Percentiles rank a stretch among this genome's conserved stretches.
Conservation (phyloP, 352 stramenopile species). For the Globisporangium parvum region DNA sequence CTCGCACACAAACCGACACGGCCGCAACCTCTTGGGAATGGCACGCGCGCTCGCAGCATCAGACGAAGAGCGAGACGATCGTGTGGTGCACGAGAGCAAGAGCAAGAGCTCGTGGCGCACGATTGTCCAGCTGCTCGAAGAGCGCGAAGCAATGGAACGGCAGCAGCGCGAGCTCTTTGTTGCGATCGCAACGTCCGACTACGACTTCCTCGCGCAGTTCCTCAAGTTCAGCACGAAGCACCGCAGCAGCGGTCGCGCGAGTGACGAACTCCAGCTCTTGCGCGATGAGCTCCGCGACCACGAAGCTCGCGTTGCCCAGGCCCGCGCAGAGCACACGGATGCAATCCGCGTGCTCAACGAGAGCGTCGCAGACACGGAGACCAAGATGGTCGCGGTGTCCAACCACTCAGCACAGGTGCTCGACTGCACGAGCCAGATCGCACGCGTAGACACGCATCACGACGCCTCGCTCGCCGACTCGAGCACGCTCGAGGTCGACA, state of each 20-base stretch:
- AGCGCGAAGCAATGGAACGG: conserved; percentile 36
- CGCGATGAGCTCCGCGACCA: conserved; percentile 18
- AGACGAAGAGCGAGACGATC: not conserved
- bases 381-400: conserved; percentile 38
- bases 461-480: conserved; percentile 48
- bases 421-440: conserved; percentile 46
- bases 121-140: conserved; percentile 41
- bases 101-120: conserved; percentile 10
- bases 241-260: not conserved
- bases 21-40: conserved; percentile 37
- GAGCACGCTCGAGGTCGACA: conserved; percentile 46
- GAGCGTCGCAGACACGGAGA: conserved; percentile 67
- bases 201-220: conserved; percentile 38
- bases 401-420: conserved; percentile 49
- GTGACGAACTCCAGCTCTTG: conserved; percentile 16
- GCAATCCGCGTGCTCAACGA: conserved; percentile 51
- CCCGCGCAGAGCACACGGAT: conserved; percentile 28
- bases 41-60: conserved; percentile 23
- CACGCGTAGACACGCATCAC: conserved; percentile 35
- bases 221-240: conserved; percentile 27
- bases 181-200: conserved; percentile 67
- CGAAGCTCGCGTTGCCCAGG: conserved; percentile 11
- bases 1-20: conserved; percentile 54
- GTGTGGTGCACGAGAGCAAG: not conserved
- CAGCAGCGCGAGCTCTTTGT: conserved; percentile 55